Conservation (phyloP, 179 eudicot species). For the Silene noctiflora region DNA sequence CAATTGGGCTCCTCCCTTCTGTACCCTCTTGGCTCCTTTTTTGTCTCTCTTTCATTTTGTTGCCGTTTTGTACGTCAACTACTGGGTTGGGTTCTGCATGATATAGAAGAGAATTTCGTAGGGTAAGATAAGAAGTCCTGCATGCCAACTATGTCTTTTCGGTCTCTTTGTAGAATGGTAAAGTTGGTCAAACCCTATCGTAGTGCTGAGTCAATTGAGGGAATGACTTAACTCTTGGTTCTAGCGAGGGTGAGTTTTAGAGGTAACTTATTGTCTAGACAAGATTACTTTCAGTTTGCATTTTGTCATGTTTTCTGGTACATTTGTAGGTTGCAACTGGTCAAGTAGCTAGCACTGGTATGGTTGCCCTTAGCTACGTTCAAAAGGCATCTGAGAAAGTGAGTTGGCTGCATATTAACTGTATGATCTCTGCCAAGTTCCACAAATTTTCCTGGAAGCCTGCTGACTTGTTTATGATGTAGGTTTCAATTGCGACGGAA, state of each 20-base stretch:
- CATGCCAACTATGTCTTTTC: too few relatives aligned
- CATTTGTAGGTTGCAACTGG: slow-evolving; percentile 75
- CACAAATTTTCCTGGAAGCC: slow-evolving; percentile 8
- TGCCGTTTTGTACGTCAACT: too few relatives aligned
- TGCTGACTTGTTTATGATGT: slow-evolving; percentile 19
- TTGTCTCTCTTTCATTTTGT: too few relatives aligned
- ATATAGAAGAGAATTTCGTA: too few relatives aligned
- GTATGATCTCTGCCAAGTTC: neutral
- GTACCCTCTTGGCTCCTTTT: too few relatives aligned
- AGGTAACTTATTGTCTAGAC: neutral
- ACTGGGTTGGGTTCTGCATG: too few relatives aligned
- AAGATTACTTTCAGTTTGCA: neutral
- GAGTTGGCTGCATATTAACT: neutral
- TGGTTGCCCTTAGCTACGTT: slow-evolving; percentile 83
- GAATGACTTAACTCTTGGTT: neutral
- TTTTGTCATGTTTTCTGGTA: neutral
- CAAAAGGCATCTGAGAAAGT: slow-evolving; percentile 96
- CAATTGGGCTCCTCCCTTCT: too few relatives aligned
- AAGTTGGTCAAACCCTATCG: neutral
- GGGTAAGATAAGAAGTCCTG: too few relatives aligned
- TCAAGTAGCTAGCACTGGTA: slow-evolving; percentile 91
- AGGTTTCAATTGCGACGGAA: slow-evolving; percentile 93
- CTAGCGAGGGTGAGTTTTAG: neutral
- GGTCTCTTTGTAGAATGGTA: too few relatives aligned
- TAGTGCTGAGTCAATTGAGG: neutral